Conservation (phyloP, 768 basidiomycete genomes). For the Termitomyces sp. region DNA sequence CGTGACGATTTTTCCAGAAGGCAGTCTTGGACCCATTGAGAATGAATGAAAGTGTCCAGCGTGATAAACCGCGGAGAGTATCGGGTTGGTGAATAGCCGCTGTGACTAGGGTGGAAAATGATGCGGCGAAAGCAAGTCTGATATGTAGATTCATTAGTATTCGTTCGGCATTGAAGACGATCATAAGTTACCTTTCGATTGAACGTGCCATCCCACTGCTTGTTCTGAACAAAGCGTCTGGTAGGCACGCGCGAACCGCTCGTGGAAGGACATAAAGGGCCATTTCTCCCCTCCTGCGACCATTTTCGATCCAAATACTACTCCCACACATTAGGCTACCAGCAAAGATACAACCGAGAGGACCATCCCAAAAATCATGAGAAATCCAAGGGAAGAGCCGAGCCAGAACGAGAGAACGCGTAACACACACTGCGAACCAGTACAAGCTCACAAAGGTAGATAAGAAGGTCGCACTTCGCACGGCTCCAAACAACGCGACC, state of each 20-base stretch:
- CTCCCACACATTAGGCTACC: conserved; percentile 70
- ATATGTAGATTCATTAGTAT: neutral
- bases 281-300: conserved; percentile 71
- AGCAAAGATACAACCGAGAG: conserved; percentile 60
- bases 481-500: conserved; percentile 42
- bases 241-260: conserved; percentile 62
- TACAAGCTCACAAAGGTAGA: conserved; percentile 68
- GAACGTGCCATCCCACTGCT: conserved; percentile 35
- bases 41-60: conserved; percentile 68
- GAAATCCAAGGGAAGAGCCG: conserved; percentile 63
- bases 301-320: conserved; percentile 79
- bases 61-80: conserved; percentile 67
- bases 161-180: no score
- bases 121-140: conserved; percentile 59
- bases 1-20: conserved; percentile 42
- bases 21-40: conserved; percentile 56
- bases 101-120: conserved; percentile 64
- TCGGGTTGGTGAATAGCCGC: conserved; percentile 59
- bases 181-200: conserved; percentile 59
- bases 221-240: conserved; percentile 48
- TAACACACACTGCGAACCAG: conserved; percentile 68
- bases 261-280: conserved; percentile 75
- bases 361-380: conserved; percentile 80
- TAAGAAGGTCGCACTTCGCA: conserved; percentile 70
- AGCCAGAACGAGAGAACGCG: conserved; percentile 63